phyloP scores from a whole-genome alignment of 2,329 filamentous ascomycete species.

The Claviceps fusiformis region DNA sequence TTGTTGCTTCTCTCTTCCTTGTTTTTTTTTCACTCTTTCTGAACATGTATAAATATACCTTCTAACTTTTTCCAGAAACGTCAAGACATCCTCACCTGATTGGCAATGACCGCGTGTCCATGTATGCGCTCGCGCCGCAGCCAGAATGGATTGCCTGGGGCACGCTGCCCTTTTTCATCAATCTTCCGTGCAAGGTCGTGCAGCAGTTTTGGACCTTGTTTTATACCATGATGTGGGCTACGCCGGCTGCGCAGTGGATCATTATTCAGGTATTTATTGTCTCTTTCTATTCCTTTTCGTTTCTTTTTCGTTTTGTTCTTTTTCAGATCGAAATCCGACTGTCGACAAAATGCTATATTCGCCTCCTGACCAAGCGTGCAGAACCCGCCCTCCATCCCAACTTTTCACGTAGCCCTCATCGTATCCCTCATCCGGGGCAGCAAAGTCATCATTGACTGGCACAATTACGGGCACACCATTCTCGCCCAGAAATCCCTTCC shows the following conservation, averaged over 20 bases:
- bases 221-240: constrained; percentile 56
- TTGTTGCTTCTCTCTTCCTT: not conserved
- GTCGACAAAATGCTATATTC: no score
- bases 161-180: constrained; percentile 60
- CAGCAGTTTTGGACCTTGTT: constrained; percentile 68
- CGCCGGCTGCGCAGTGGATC: constrained; percentile 68
- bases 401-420: constrained; percentile 60
- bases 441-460: constrained; percentile 85
- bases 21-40: no score
- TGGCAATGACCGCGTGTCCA: constrained; percentile 51
- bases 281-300: not conserved
- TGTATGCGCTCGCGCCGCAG: constrained; percentile 56
- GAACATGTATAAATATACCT: no score
- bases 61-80: constrained; percentile 42
- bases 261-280: constrained; percentile 51
- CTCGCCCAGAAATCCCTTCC: constrained; percentile 50
- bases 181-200: constrained; percentile 72
- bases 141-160: constrained; percentile 55
- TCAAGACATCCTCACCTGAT: constrained; percentile 66
- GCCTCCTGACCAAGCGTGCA: constrained; percentile 20
- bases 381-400: constrained; percentile 92
- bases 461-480: constrained; percentile 96
- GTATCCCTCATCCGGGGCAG: constrained; percentile 67
- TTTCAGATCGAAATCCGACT: no score
- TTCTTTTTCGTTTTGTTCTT: not conserved